Percentiles rank a stretch among this genome's conserved stretches.
phyloP scores from a whole-genome alignment of 257 asterid genomes.

The Solanum habrochaites region DNA sequence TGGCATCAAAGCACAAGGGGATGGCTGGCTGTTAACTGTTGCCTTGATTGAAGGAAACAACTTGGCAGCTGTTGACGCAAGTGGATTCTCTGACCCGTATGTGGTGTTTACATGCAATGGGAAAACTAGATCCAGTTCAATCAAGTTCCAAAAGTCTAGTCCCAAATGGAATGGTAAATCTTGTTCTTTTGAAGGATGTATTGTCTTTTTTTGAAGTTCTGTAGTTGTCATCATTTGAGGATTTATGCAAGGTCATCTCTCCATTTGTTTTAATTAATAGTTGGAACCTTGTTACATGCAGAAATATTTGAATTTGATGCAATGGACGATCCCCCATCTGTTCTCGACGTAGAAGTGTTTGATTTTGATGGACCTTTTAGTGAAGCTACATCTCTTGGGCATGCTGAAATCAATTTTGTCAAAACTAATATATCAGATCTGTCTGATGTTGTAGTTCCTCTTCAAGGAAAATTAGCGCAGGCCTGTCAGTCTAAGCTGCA shows the following conservation, averaged over 20 bases:
- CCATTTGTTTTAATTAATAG: slow-evolving; percentile 4
- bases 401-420: slow-evolving; percentile 71
- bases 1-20: slow-evolving; percentile 92
- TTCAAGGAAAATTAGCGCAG: slow-evolving; percentile 88
- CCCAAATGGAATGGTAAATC: slow-evolving; percentile 87
- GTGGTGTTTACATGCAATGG: slow-evolving; percentile 97
- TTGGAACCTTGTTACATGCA: slow-evolving; percentile 26
- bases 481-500: slow-evolving; percentile 95
- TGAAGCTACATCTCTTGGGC: slow-evolving; percentile 89
- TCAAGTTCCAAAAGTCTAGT: slow-evolving; percentile 78
- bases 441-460: slow-evolving; percentile 88
- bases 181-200: not conserved
- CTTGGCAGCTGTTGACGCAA: slow-evolving; percentile 82
- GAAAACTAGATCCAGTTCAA: slow-evolving; percentile 77
- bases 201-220: not conserved
- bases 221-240: not conserved
- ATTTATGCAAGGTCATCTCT: not conserved
- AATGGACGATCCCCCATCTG: slow-evolving; percentile 96
- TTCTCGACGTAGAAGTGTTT: slow-evolving; percentile 76
- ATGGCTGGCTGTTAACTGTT: slow-evolving; percentile 95
- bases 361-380: slow-evolving; percentile 94
- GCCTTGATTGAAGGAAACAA: slow-evolving; percentile 83
- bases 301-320: slow-evolving; percentile 98
- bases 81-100: slow-evolving; percentile 92
- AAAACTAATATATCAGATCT: slow-evolving; percentile 68